These are phyloP conservation scores for Piper longum DNA, from an alignment of 164 flowering plant genomes.

Conservation along the genomic window DNA sequence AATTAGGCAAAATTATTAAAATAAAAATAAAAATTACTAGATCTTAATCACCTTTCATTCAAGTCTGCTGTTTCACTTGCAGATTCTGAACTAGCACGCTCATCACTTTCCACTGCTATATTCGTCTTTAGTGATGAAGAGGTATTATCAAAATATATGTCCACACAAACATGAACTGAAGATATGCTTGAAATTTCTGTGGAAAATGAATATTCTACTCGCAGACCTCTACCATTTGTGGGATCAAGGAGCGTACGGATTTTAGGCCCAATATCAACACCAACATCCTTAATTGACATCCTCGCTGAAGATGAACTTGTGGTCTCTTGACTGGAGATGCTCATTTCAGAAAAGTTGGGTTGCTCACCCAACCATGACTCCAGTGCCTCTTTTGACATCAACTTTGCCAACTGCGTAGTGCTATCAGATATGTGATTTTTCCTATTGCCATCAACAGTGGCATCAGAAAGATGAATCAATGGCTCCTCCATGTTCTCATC, in stretches of 20 bases:
- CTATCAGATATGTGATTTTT: conserved; percentile 15
- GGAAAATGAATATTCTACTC: conserved; percentile 66
- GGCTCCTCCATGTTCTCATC: conserved; percentile 26
- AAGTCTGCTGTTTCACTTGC: conserved; percentile 20
- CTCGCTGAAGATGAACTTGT: conserved; percentile 42
- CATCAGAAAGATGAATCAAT: conserved; percentile 63
- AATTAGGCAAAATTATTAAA: neutral
- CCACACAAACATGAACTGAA: conserved; percentile 46
- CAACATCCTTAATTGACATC: conserved; percentile 55
- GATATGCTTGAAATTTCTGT: conserved; percentile 64
- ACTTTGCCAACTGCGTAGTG: conserved; percentile 32
- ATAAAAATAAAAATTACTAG: neutral
- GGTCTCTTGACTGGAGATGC: conserved; percentile 21
- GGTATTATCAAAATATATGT: conserved; percentile 50
- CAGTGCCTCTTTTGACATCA: conserved; percentile 52
- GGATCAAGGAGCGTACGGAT: conserved; percentile 54
- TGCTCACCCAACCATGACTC: conserved; percentile 87
- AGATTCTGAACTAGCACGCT: conserved; percentile 26
- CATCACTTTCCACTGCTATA: conserved; percentile 48
- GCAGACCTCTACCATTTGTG: conserved; percentile 71
- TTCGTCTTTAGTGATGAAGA: conserved; percentile 37
- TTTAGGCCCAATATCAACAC: conserved; percentile 37
- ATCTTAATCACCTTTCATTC: conserved; percentile 35
- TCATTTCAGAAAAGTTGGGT: conserved; percentile 25
- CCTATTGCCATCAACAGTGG: conserved; percentile 15